A percentile compares a stretch with the other conserved stretches of the same genome.
phyloP scores from a whole-genome alignment of 495 filamentous ascomycete genomes.

The Penicillium pancosmium region DNA sequence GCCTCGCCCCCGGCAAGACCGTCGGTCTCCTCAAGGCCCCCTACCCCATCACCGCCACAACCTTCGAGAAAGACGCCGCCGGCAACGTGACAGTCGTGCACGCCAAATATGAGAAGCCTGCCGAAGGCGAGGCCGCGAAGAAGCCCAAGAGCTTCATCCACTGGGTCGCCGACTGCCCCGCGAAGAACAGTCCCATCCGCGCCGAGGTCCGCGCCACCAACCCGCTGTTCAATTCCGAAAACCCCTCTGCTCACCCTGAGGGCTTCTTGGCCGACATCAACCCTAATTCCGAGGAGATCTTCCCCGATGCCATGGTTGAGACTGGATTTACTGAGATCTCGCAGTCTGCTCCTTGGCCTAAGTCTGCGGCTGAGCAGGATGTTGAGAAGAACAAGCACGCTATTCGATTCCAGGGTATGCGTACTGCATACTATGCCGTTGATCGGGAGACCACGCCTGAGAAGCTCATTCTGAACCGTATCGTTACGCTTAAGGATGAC shows the following conservation, averaged over 20 bases:
- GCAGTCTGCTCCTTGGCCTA: slow-evolving; percentile 79
- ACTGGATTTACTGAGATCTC: slow-evolving; percentile 79
- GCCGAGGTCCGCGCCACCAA: slow-evolving; percentile 84
- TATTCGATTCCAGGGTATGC: slow-evolving; percentile 90
- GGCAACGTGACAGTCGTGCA: slow-evolving; percentile 62
- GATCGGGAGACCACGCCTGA: slow-evolving; percentile 79
- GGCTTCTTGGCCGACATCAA: slow-evolving; percentile 86
- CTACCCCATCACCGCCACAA: slow-evolving; percentile 78
- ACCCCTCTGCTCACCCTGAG: slow-evolving; percentile 69
- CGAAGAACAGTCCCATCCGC: slow-evolving; percentile 64
- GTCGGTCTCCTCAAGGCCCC: slow-evolving; percentile 87
- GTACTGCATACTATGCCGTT: slow-evolving; percentile 82
- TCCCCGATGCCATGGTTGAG: slow-evolving; percentile 78
- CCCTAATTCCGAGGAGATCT: slow-evolving; percentile 79
- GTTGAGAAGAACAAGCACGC: slow-evolving; percentile 62
- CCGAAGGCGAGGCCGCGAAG: slow-evolving; percentile 55
- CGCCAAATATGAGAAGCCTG: slow-evolving; percentile 49
- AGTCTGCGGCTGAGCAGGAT: slow-evolving; percentile 51
- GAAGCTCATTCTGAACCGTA: slow-evolving; percentile 84
- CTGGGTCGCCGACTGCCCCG: slow-evolving; percentile 70
- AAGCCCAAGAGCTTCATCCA: slow-evolving; percentile 85
- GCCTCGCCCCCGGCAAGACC: slow-evolving; percentile 84
- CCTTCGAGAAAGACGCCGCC: slow-evolving; percentile 69
- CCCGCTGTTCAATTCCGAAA: slow-evolving; percentile 81
- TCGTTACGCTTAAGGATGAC: slow-evolving; percentile 85